These are phyloP conservation scores for Exophiala calicioides DNA, from an alignment of 2,329 filamentous ascomycete species.

Conservation along the genomic window DNA sequence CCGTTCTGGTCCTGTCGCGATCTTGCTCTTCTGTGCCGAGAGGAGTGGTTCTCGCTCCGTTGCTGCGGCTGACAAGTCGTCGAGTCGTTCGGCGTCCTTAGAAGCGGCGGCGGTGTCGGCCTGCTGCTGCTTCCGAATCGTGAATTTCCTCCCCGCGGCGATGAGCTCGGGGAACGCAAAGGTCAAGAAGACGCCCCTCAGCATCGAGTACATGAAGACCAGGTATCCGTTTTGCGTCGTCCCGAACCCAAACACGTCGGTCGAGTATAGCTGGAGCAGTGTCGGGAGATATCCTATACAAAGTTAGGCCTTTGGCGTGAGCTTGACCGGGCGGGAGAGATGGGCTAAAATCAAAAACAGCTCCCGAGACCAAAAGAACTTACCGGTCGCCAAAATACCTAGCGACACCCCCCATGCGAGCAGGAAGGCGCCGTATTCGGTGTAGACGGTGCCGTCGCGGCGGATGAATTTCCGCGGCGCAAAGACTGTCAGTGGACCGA, in stretches of 20 bases:
- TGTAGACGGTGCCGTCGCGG: slow-evolving; percentile 52
- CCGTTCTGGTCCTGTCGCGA: too few species aligned
- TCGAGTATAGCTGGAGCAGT: slow-evolving; percentile 62
- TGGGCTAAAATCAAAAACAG: too few species aligned
- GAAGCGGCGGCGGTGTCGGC: not conserved
- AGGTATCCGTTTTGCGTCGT: slow-evolving; percentile 60
- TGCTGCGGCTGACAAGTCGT: not conserved
- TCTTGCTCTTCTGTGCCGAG: too few species aligned
- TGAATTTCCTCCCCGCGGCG: slow-evolving; percentile 42
- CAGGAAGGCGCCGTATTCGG: slow-evolving; percentile 64
- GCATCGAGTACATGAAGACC: slow-evolving; percentile 58
- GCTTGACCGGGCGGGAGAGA: too few species aligned
- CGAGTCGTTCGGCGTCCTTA: not conserved
- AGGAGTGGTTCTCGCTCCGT: slow-evolving; percentile 20
- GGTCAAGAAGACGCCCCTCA: slow-evolving; percentile 58
- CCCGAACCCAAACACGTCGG: slow-evolving; percentile 56
- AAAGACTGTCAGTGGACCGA: slow-evolving; percentile 63
- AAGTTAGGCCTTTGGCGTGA: slow-evolving; percentile 8
- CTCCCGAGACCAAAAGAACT: not conserved
- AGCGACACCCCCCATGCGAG: slow-evolving; percentile 67
- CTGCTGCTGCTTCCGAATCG: slow-evolving; percentile 4
- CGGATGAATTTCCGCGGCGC: slow-evolving; percentile 58
- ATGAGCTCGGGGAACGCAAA: slow-evolving; percentile 58
- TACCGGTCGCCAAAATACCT: slow-evolving; percentile 65
- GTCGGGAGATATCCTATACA: slow-evolving; percentile 59